Evolutionary conservation across 805 yeast species (phyloP), one percentile per base, ranked within the genome.

Genomic region (Starmerella bacillaris): DNA sequence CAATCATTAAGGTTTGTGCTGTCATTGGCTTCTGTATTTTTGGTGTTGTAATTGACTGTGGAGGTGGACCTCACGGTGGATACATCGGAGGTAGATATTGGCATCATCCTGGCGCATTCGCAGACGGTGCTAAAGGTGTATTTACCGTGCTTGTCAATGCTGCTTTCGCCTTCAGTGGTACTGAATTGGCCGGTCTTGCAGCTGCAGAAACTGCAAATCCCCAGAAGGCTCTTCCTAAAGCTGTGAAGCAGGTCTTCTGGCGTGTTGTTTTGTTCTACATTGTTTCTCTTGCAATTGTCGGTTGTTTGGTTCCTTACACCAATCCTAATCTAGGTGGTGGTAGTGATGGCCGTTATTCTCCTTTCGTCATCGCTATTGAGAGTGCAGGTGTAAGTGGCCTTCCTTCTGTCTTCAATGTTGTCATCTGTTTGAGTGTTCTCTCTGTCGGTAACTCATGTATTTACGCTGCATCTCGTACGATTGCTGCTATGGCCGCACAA

Each of bases 231-330:
- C 64, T 77, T 37, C 89, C 86, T 24, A 64, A 65, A 34, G 84
- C 86, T 29, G 70, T 75, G 39, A 78, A 77, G 55, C 84, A 78
- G 58, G 80, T 77, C 3, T 76, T 79, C 58, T 78, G 86, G 84
- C 66, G 89, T 57, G 73, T 78, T 38, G 58, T 73, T 12, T 54
- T 76, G 45, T 78, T 78, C 51, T 79, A 79, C 58, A 62, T 79
- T 52, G 58, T 65, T 8, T 62, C 73, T 41, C 66, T 57, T 51
- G 72, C 57, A 37, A 61, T 65, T 45, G 68, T 63, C 46, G 76
- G 83, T 29, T 69, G 77, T 46, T 60, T 79, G 38, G 86, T 79
- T n/a, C 84, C 86, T 12, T 75, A 64, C 51, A 60, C 59, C 39
- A 67, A 70, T 40, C 46, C 51, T 1, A 54, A 68, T 40, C 60